These are phyloP conservation scores for Trypanosoma avium DNA, from an alignment of 208 protist species.

Conservation along the genomic window DNA sequence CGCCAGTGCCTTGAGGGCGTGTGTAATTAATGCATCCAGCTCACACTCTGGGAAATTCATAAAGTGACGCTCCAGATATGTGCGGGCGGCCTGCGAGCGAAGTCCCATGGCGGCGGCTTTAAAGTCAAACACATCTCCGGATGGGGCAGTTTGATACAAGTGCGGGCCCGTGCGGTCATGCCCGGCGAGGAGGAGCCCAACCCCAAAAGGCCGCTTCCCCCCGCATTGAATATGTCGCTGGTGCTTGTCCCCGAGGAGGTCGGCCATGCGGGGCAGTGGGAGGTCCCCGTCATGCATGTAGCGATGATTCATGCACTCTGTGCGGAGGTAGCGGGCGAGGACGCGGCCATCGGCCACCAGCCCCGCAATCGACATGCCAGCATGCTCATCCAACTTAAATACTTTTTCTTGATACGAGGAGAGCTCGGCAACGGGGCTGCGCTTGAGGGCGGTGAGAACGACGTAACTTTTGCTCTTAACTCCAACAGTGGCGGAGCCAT, in stretches of 20 bases:
- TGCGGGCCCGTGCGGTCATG: constrained; percentile 93
- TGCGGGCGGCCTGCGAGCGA: constrained; percentile 97
- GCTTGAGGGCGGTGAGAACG: constrained; percentile 95
- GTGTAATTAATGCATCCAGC: constrained; percentile 90
- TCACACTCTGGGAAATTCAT: constrained; percentile 85
- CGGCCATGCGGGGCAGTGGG: constrained; percentile 73
- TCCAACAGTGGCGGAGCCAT: constrained; percentile 97
- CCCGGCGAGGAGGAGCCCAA: constrained; percentile 98
- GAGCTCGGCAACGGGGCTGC: constrained; percentile 92
- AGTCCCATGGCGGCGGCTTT: constrained; percentile 98
- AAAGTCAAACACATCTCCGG: constrained; percentile 98
- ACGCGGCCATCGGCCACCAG: constrained; percentile 97
- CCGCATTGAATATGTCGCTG: constrained; percentile 97
- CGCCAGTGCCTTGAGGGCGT: constrained; percentile 92
- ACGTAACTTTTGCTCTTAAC: constrained; percentile 95
- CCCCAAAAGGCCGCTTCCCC: constrained; percentile 97
- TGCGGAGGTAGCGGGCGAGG: constrained; percentile 95
- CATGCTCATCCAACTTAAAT: constrained; percentile 97
- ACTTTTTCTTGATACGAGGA: constrained; percentile 98
- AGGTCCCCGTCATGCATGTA: constrained; percentile 88
- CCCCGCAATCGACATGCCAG: constrained; percentile 98
- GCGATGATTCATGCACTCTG: constrained; percentile 97
- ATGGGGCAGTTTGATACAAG: constrained; percentile 96
- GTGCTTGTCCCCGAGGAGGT: constrained; percentile 91
- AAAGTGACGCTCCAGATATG: constrained; percentile 99